Base-by-base conservation (phyloP, 148 eudicot genomes). In the Heliamphora exappendiculata region DNA sequence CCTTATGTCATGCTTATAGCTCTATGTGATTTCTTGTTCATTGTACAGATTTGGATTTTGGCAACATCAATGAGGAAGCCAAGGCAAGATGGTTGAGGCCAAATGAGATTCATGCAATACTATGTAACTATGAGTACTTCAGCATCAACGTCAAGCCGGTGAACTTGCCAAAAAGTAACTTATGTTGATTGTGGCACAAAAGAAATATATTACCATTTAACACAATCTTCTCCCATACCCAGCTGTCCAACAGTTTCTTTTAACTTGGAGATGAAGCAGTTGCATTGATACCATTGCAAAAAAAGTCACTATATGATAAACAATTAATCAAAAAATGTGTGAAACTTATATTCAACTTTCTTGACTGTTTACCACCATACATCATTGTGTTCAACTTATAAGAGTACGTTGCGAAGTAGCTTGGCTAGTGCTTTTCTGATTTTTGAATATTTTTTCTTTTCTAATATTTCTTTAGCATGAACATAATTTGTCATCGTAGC, bases 61-160 rank as follows among this genome's bases (percentile, higher is more conserved):
- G 58, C 57, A 89, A 72, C 78, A 86, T 91, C 69, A 79, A 85
- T 85, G 84, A 80, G 81, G 97, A 94, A 87, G 96, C 98, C 44
- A 86, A 80, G 75, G 44, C 89, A 72, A 88, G 98, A 82, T 94
- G 98, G 98, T 91, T 94, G 78, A 81, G 96, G 69, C 97, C 98
- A 47, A 94, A 90, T 77, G 97, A 94, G 84, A 94, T 94, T 78
- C 89, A 94, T 86, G 98, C 98, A 68, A 88, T 94, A 34, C 88
- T 92, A 66, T 88, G 89, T 45, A 94, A 94, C 85, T 79, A 81
- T 81, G 78, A 81, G 41, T 76, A 81, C 75, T 94, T 94, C 84
- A 86, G 63, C 75, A 80, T 90, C 80, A 62, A 80, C 1, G 92
- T 90, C 79, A 92, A 92, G 89, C 98, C 97, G 53, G 87, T 92